Conservation (phyloP, 768 basidiomycete genomes). For the Trametes meyenii region DNA sequence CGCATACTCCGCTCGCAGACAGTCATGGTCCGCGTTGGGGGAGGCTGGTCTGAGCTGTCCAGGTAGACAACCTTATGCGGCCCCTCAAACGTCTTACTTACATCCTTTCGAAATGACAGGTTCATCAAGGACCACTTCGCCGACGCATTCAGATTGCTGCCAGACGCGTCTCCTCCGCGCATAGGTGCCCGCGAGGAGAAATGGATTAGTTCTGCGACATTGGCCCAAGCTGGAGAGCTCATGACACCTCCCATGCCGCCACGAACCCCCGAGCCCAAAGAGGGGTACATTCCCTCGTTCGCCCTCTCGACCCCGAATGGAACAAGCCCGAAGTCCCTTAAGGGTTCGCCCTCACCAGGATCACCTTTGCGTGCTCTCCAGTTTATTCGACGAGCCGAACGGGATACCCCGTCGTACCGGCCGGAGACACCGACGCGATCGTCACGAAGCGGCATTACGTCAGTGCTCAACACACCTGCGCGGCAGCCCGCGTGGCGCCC, state of each 20-base stretch:
- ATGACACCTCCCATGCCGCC: slow-evolving; percentile 45
- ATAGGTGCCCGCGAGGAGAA: slow-evolving; percentile 60
- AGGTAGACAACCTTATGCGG: slow-evolving; percentile 54
- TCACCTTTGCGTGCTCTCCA: slow-evolving; percentile 71
- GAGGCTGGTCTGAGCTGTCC: slow-evolving; percentile 91
- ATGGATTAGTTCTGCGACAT: slow-evolving; percentile 81
- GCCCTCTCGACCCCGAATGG: slow-evolving; percentile 54
- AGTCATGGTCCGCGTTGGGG: slow-evolving; percentile 96
- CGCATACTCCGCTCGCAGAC: slow-evolving; percentile 89
- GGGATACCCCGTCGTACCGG: slow-evolving; percentile 52
- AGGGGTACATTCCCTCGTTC: slow-evolving; percentile 65
- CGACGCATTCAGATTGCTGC: slow-evolving; percentile 74
- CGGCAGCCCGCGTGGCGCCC: slow-evolving; percentile 70
- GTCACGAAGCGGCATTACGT: slow-evolving; percentile 43
- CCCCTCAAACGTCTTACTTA: not conserved
- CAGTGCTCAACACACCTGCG: slow-evolving; percentile 47
- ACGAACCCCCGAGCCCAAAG: slow-evolving; percentile 68
- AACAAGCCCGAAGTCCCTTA: slow-evolving; percentile 48
- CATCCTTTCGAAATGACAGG: slow-evolving; percentile 40
- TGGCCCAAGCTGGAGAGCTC: slow-evolving; percentile 58
- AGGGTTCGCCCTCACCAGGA: slow-evolving; percentile 61
- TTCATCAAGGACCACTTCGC: slow-evolving; percentile 89
- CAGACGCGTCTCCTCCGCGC: slow-evolving; percentile 58
- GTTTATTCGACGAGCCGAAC: slow-evolving; percentile 80
- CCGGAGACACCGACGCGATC: slow-evolving; percentile 71